phyloP scores from a whole-genome alignment of 345 rosid genomes.

The Hibiscus tridactylites region DNA sequence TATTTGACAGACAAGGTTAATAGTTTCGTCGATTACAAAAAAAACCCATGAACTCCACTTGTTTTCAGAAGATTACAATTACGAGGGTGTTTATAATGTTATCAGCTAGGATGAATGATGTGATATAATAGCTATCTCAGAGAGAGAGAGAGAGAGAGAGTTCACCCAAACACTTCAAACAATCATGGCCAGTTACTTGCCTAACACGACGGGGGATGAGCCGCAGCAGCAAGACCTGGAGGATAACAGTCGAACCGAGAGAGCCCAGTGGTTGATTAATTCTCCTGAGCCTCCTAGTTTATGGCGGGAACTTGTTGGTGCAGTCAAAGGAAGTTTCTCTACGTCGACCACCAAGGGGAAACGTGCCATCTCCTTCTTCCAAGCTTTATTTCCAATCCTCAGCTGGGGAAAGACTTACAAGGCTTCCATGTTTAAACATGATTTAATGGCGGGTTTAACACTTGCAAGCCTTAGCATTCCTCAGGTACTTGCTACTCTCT shows the following conservation, averaged over 20 bases:
- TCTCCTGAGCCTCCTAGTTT: conserved; percentile 58
- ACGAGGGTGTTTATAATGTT: too few relatives aligned
- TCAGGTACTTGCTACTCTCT: conserved; percentile 34
- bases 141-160: too few relatives aligned
- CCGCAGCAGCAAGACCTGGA: conserved; percentile 3
- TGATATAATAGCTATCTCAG: too few relatives aligned
- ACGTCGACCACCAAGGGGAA: conserved; percentile 4
- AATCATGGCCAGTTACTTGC: background rate
- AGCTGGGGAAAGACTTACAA: conserved; percentile 59
- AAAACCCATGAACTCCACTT: too few relatives aligned
- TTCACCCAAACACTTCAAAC: conserved; percentile 1
- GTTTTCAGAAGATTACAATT: too few relatives aligned
- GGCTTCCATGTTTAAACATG: conserved; percentile 47
- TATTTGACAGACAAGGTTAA: too few relatives aligned
- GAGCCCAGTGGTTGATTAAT: conserved; percentile 40
- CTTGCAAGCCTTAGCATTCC: conserved; percentile 88
- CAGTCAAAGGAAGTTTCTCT: conserved; percentile 26
- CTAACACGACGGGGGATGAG: background rate
- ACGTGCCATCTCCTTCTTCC: conserved; percentile 31
- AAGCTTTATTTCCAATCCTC: conserved; percentile 55
- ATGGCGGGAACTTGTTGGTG: conserved; percentile 31
- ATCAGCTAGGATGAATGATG: too few relatives aligned
- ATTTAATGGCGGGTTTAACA: conserved; percentile 83
- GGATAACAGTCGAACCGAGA: conserved; percentile 8
- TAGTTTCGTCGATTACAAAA: too few relatives aligned